phyloP scores from a whole-genome alignment of 139 green algal species.

The Chlamydomonas eustigma region DNA sequence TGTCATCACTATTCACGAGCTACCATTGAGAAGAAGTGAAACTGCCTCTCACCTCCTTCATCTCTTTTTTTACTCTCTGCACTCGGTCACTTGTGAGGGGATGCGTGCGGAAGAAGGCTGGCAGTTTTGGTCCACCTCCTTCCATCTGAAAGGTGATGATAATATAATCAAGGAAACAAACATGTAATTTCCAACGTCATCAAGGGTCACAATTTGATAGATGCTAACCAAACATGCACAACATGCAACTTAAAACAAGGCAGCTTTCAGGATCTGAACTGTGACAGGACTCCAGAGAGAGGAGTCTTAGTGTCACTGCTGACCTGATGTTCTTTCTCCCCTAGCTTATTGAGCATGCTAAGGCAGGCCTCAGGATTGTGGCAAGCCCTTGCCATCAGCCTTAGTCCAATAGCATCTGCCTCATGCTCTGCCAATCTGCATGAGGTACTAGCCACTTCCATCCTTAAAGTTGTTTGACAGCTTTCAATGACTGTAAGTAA shows the following conservation, averaged over 20 bases:
- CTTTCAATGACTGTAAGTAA: no score
- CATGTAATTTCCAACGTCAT: neutral
- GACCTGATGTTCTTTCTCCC: constrained; percentile 17
- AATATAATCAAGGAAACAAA: neutral
- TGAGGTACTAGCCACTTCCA: no score
- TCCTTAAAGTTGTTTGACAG: neutral
- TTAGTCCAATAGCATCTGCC: constrained; percentile 76
- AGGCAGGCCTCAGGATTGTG: constrained; percentile 57
- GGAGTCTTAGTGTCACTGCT: no score
- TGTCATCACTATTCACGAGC: no score
- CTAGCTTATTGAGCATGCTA: constrained; percentile 49
- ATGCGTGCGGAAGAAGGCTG: constrained; percentile 73
- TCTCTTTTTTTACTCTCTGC: constrained; percentile 21
- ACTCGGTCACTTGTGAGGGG: constrained; percentile 63
- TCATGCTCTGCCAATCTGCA: constrained; percentile 56
- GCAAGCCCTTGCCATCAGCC: constrained; percentile 66
- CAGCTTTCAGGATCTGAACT: no score
- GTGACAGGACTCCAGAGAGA: no score
- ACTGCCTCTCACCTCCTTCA: constrained; percentile 42
- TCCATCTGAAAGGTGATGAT: neutral
- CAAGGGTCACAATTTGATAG: neutral
- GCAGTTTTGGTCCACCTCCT: constrained; percentile 22
- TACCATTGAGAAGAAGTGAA: no score
- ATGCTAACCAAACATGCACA: neutral
- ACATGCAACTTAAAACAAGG: no score